Base-by-base conservation (phyloP, 1,284 basidiomycete genomes). In the Phellopilus nigrolimitatus region DNA sequence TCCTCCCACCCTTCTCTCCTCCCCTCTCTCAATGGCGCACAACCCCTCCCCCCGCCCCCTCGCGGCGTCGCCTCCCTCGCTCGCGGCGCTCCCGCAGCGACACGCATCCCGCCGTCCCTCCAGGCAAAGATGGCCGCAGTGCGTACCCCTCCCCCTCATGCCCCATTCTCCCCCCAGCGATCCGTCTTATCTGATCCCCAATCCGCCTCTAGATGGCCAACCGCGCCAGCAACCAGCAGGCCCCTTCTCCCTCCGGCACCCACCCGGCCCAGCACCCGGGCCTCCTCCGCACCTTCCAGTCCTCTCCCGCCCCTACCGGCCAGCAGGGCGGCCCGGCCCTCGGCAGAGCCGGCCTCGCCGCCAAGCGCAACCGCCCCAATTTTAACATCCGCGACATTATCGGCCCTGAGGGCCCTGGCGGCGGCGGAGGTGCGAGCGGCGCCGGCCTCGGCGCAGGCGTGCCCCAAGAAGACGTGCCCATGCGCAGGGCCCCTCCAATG, bases 121-220 rank as follows among this genome's bases (percentile, higher is more conserved):
- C 92, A 94, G 64, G 91, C 91, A 55, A 97, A 95, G 73, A 89
- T 97, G 81, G 89, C 89, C 48, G 90, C 86, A 17, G 87, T 89
- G 59, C 62, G 82, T 74, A 22, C 49, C 45, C 43, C 12, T 41
- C 30, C 19, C 34, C 30, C 5, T 43, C 19, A 8, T 9, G 10
- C 22, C 43, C 10, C 25, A 17, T 36, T 25, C 42, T 31, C 36
- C 40, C 38, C 34, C 24, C 48, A 38, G 41, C 48, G 33, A 28
- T 28, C 42, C 8, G 36, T 55, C 46, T 36, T 33, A 57, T 21
- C 6, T 3, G n/a, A 43, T 45, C 30, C 28, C 8, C 22, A 3
- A 30, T 22, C 8, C 15, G 25, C 46, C 51, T 42, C 38, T 46
- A 84, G 82, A 75, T 84, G 68, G 79, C 82, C 46, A 77, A 78